phyloP scores from a whole-genome alignment of 257 asterid species.

The Eustoma russellianum region DNA sequence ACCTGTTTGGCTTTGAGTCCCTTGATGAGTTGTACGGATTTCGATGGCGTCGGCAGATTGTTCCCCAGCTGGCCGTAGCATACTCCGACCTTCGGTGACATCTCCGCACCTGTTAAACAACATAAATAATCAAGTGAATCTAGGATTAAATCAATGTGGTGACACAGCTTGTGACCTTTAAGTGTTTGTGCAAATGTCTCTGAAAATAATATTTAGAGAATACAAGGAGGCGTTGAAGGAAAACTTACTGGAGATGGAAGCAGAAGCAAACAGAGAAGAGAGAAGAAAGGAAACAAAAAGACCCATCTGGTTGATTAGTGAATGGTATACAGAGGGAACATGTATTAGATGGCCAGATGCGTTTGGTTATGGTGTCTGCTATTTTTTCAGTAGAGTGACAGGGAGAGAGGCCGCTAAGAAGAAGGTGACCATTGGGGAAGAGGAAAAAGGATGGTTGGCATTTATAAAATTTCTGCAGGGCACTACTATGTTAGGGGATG shows the following conservation, averaged over 20 bases:
- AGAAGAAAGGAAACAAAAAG: constrained; percentile 1
- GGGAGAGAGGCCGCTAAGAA: not conserved
- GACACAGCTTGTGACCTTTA: too few species aligned
- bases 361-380: not conserved
- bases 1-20: constrained; percentile 53
- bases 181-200: too few species aligned
- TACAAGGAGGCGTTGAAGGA: too few species aligned
- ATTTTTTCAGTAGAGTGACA: too few species aligned
- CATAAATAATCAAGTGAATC: not conserved
- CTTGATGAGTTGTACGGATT: constrained; percentile 47
- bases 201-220: too few species aligned
- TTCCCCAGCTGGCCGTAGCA: constrained; percentile 91
- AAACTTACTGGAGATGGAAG: too few species aligned
- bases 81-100: constrained; percentile 49
- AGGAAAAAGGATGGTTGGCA: not conserved
- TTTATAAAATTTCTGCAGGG: not conserved
- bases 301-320: constrained; percentile 1
- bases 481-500: too few species aligned
- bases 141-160: not conserved
- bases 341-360: not conserved
- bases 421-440: not conserved
- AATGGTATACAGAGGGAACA: not conserved
- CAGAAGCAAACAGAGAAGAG: constrained; percentile 2
- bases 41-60: constrained; percentile 52
- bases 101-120: constrained; percentile 39